phyloP scores from a whole-genome alignment of 1,139 yeast species.

The Protomyces arabidopsidicola region DNA sequence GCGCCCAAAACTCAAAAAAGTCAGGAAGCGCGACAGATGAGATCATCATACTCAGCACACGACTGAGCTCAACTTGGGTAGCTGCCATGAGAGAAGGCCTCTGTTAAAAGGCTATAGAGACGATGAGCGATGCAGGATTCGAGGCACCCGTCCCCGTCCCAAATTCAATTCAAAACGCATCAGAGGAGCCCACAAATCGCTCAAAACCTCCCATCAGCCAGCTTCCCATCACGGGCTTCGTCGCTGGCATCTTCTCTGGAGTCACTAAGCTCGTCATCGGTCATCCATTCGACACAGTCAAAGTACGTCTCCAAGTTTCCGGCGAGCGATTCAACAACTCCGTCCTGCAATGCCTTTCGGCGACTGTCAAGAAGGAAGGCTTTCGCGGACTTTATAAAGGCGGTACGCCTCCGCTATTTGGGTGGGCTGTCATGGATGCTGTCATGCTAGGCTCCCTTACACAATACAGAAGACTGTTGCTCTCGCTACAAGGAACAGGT shows the following conservation, averaged over 20 bases:
- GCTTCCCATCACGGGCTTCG: slow-evolving; percentile 19
- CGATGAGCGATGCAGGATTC: background rate
- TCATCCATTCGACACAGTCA: slow-evolving; percentile 88
- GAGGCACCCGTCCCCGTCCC: background rate
- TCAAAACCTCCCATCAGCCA: slow-evolving; percentile 9
- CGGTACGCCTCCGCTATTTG: slow-evolving; percentile 84
- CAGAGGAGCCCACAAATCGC: background rate
- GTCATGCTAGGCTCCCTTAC: slow-evolving; percentile 78
- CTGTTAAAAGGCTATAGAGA: no score
- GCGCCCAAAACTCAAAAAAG: no score
- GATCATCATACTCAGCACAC: background rate
- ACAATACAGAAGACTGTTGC: slow-evolving; percentile 60
- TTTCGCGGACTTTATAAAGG: slow-evolving; percentile 65
- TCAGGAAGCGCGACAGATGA: background rate
- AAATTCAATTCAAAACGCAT: background rate
- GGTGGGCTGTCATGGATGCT: slow-evolving; percentile 86
- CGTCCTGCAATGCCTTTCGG: slow-evolving; percentile 52
- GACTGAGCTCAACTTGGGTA: no score
- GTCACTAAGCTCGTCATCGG: slow-evolving; percentile 84
- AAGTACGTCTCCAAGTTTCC: slow-evolving; percentile 82
- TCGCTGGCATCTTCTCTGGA: slow-evolving; percentile 81
- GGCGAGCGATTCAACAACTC: slow-evolving; percentile 57
- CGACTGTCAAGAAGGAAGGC: slow-evolving; percentile 61
- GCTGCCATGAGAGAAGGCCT: no score
- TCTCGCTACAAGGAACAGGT: slow-evolving; percentile 38